phyloP scores from a whole-genome alignment of 2,329 filamentous ascomycete genomes.

The Hymenoscyphus infarciens region DNA sequence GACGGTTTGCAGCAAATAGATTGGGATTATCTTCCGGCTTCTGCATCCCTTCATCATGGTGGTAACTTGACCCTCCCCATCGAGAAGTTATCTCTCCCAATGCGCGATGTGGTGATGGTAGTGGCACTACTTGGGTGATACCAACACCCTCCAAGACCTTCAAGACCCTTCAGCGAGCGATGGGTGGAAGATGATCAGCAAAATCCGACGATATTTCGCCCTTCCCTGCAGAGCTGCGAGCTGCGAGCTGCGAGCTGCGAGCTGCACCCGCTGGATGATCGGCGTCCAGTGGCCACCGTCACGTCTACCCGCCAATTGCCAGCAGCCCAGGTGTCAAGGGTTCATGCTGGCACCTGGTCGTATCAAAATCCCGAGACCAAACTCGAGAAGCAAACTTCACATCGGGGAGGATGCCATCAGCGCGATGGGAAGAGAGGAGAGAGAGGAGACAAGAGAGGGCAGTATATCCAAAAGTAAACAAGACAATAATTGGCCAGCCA shows the following conservation, averaged over 20 bases:
- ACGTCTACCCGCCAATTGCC: conserved; percentile 1
- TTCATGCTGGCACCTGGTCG: neutral
- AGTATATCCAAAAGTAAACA: neutral
- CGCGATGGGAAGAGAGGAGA: neutral
- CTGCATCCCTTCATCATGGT: neutral
- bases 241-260: neutral
- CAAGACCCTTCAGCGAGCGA: too few species aligned
- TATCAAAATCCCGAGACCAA: neutral
- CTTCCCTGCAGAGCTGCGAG: neutral
- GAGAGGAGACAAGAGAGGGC: neutral
- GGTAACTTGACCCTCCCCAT: too few species aligned
- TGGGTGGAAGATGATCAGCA: neutral
- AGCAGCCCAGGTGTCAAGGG: neutral
- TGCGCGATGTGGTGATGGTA: neutral
- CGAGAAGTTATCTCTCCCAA: too few species aligned
- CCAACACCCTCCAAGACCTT: too few species aligned
- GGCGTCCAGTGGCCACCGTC: neutral
- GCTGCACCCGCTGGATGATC: conserved; percentile 8
- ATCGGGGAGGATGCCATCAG: neutral
- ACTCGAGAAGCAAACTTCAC: neutral
- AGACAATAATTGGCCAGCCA: neutral
- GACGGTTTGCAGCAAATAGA: neutral
- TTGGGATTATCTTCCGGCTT: too few species aligned
- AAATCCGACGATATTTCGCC: neutral
- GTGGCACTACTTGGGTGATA: neutral